Evolutionary conservation across 176 grass and related monocot species (phyloP).

Genomic region (Stipa capillata): DNA sequence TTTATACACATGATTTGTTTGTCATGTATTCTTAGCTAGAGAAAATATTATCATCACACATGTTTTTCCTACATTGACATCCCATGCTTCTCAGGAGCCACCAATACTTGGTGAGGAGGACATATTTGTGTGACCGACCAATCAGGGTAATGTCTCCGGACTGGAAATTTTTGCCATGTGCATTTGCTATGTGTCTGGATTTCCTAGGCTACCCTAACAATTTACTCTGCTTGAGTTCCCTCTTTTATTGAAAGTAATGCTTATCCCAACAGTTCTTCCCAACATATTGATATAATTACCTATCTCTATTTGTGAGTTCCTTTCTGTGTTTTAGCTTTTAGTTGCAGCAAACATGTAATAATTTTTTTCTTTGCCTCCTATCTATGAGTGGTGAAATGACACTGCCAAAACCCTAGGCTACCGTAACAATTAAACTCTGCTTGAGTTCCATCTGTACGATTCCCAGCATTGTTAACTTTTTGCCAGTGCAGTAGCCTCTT

Average conservation of each 20-base stretch:
- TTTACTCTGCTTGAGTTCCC: too few species aligned
- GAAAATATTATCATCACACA: background rate
- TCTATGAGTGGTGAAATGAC: constrained; percentile 11
- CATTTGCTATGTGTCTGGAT: constrained; percentile 1
- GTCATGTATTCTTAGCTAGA: background rate
- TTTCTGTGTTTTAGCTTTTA: background rate
- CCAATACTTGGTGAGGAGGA: constrained; percentile 86
- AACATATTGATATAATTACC: background rate
- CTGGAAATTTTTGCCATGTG: background rate
- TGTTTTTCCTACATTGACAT: constrained; percentile 25
- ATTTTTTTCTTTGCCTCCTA: background rate
- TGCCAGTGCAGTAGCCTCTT: background rate
- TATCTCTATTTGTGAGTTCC: background rate
- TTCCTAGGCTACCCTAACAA: too few species aligned
- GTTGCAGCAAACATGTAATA: background rate
- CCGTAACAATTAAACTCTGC: background rate
- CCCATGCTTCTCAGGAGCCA: constrained; percentile 61
- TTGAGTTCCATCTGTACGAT: background rate
- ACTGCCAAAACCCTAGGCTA: background rate
- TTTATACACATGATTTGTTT: background rate
- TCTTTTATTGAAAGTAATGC: background rate
- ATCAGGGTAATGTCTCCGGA: constrained; percentile 52
- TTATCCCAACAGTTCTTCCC: background rate
- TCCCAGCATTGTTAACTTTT: background rate
- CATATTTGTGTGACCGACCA: constrained; percentile 63